A percentile compares a stretch with the other conserved stretches of the same genome.
Conservation (phyloP, 495 filamentous ascomycete species). For the Penicilliopsis zonata region DNA sequence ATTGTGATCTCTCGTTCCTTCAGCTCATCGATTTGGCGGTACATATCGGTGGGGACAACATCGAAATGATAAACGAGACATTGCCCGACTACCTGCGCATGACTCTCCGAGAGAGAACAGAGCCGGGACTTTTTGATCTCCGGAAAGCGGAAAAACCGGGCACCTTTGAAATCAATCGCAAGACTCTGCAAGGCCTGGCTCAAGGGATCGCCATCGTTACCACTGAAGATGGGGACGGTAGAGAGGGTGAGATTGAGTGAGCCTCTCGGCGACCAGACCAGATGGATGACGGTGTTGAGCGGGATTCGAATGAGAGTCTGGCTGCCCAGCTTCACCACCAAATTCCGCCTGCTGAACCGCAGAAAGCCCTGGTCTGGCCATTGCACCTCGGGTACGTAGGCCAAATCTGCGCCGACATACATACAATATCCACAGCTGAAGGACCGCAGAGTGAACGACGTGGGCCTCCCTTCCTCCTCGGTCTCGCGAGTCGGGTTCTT, state of each 20-base stretch:
- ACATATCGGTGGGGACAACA: not conserved
- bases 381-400: constrained; percentile 33
- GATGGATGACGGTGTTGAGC: constrained; percentile 5
- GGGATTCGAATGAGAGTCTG: constrained; percentile 8
- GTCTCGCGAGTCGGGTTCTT: not conserved
- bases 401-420: constrained; percentile 23
- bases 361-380: constrained; percentile 17
- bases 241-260: constrained; percentile 5
- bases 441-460: constrained; percentile 14
- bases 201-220: not conserved
- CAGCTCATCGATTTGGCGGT: constrained; percentile 3
- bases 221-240: constrained; percentile 7
- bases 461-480: constrained; percentile 1
- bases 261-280: constrained; percentile 5
- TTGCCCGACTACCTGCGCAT: constrained; percentile 10
- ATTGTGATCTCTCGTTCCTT: constrained; percentile 6
- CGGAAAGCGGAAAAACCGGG: not conserved
- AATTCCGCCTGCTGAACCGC: constrained; percentile 26
- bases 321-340: constrained; percentile 6
- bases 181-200: not conserved
- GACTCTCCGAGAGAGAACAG: constrained; percentile 4
- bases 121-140: constrained; percentile 1
- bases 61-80: constrained; percentile 17
- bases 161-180: not conserved
- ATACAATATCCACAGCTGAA: constrained; percentile 40